Percentiles rank a stretch among this genome's conserved stretches.
Evolutionary conservation across 352 stramenopile species (phyloP).

Genomic region (Phytophthora sojae): DNA sequence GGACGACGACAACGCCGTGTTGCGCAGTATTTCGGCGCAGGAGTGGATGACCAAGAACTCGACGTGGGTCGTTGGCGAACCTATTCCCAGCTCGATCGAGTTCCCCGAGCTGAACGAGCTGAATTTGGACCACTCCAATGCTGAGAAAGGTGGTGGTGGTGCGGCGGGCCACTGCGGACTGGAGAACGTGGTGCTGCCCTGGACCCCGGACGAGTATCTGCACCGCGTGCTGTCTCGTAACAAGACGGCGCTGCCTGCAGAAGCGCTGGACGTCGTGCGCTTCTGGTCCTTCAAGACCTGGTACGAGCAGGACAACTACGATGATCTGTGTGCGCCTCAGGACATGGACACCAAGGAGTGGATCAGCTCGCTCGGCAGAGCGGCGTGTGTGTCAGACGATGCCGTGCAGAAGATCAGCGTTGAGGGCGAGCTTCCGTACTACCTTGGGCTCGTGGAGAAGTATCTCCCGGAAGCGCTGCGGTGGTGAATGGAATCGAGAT

Average conservation of each 20-base stretch:
- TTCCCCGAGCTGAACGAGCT: constrained; percentile 71
- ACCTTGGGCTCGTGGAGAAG: constrained; percentile 70
- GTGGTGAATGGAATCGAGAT: constrained; percentile 54
- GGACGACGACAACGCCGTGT: constrained; percentile 66
- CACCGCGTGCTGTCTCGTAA: constrained; percentile 73
- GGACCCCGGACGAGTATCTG: constrained; percentile 85
- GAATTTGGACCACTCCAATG: constrained; percentile 63
- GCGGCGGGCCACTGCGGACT: constrained; percentile 34
- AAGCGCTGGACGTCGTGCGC: constrained; percentile 70
- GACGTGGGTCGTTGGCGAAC: constrained; percentile 69
- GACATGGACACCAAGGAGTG: constrained; percentile 76
- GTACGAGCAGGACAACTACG: constrained; percentile 66
- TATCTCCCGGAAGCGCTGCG: constrained; percentile 73
- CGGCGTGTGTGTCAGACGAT: constrained; percentile 48
- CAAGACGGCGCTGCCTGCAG: constrained; percentile 60
- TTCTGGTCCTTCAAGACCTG: constrained; percentile 83
- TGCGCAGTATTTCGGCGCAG: constrained; percentile 74
- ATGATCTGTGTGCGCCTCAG: constrained; percentile 49
- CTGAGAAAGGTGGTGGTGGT: constrained; percentile 21
- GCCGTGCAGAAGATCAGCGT: constrained; percentile 49
- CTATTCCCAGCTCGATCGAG: constrained; percentile 68
- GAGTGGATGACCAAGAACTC: constrained; percentile 75
- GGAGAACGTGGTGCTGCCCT: constrained; percentile 60
- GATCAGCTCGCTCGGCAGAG: constrained; percentile 54
- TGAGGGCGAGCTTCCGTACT: constrained; percentile 66